Percentiles rank a stretch among this genome's conserved stretches.
Evolutionary conservation across 108 stramenopile species (phyloP).

Genomic region (Thalassiosira profunda): DNA sequence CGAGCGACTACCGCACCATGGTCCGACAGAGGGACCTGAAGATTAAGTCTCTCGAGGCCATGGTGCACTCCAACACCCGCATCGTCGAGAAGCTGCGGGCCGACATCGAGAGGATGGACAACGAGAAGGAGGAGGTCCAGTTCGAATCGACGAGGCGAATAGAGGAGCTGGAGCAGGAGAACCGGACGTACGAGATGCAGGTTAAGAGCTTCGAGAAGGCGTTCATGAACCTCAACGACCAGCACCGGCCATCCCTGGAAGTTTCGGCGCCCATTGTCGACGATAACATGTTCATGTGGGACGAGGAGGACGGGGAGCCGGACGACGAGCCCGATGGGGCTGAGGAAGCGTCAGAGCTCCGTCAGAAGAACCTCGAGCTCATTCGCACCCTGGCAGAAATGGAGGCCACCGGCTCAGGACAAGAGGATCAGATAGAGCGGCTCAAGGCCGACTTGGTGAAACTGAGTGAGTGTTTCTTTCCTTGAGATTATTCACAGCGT

Average conservation of each 20-base stretch:
- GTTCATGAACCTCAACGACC: slow-evolving; percentile 32
- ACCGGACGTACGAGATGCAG: slow-evolving; percentile 14
- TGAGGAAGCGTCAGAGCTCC: slow-evolving; percentile 12
- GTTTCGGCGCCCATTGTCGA: not conserved
- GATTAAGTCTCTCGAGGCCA: slow-evolving; percentile 17
- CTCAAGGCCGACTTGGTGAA: slow-evolving; percentile 32
- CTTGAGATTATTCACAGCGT: no score
- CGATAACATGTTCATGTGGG: slow-evolving; percentile 1
- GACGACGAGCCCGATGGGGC: not conserved
- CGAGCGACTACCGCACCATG: not conserved
- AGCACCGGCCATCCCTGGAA: not conserved
- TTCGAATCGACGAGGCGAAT: not conserved
- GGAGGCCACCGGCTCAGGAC: slow-evolving; percentile 12
- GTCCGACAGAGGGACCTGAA: slow-evolving; percentile 26
- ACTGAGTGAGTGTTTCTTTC: no score
- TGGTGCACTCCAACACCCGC: slow-evolving; percentile 22
- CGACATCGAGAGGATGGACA: slow-evolving; percentile 33
- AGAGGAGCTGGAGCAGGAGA: slow-evolving; percentile 24
- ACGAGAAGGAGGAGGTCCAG: slow-evolving; percentile 22
- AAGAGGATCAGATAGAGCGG: slow-evolving; percentile 41
- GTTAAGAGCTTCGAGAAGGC: slow-evolving; percentile 33
- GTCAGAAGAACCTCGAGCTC: slow-evolving; percentile 8
- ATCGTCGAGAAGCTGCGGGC: slow-evolving; percentile 26
- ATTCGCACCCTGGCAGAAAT: slow-evolving; percentile 19
- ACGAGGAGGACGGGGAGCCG: slow-evolving; percentile 1